Evolutionary conservation across 176 grass and related monocot species (phyloP).

Genomic region (Musa troglodytarum): DNA sequence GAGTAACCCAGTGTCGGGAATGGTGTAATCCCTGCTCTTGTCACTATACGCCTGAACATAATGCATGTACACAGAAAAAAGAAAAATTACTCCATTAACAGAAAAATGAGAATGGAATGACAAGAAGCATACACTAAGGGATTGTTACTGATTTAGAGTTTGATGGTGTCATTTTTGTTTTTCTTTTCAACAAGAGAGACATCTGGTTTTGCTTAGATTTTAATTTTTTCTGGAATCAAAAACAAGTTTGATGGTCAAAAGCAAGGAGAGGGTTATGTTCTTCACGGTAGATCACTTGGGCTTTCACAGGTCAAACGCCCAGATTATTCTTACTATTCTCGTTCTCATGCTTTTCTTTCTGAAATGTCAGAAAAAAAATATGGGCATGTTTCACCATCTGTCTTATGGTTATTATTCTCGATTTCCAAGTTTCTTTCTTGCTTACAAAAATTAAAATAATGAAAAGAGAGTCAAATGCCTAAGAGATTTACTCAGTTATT

Average conservation of each 20-base stretch:
- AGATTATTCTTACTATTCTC: background rate
- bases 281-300: too few species aligned
- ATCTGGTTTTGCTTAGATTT: too few species aligned
- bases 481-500: background rate
- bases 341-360: conserved; percentile 14
- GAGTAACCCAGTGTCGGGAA: conserved; percentile 35
- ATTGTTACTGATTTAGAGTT: too few species aligned
- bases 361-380: background rate
- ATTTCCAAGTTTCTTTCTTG: background rate
- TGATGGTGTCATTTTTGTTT: too few species aligned
- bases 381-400: too few species aligned
- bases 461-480: background rate
- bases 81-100: background rate
- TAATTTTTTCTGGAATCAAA: too few species aligned
- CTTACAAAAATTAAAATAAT: background rate
- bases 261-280: too few species aligned
- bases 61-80: background rate
- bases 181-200: too few species aligned
- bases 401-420: too few species aligned
- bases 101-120: background rate
- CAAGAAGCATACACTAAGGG: background rate
- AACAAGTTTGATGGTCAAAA: too few species aligned
- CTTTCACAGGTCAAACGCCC: too few species aligned
- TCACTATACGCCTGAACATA: conserved; percentile 72
- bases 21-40: conserved; percentile 94